Base-by-base conservation (phyloP, 164 flowering plant species). In the Macadamia integrifolia region DNA sequence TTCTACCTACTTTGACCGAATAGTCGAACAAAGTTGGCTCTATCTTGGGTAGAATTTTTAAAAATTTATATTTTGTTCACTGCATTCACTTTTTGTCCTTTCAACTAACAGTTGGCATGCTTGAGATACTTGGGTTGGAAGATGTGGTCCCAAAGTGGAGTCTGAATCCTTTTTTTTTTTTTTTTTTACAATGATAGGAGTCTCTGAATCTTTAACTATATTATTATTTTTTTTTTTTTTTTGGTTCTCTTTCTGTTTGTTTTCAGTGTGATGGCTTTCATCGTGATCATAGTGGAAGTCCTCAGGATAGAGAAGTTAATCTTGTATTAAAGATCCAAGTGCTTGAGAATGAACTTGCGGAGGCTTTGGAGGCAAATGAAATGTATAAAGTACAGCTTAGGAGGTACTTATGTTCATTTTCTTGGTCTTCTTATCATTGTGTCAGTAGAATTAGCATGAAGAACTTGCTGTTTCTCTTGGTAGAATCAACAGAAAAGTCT, bases 301-400 rank as follows among this genome's bases (percentile, higher is more conserved):
- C 71, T 65, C 73, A 29, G 49, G 62, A 52, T 62, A 50, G 17
- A 49, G 75, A 32, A 32, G 69, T 14, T 67, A 83, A 85, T 71
- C 62, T 66, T 66, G 40, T 56, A 6, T 73, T 79, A 15, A 86
- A 79, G 74, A 70, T 86, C 58, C 80, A 77, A 74, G 61, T 69
- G n/a, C 91, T 84, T 58, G 89, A 91, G 79, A 79, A 75, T 68
- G 85, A 89, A 72, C 84, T 85, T 67, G 80, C 87, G 44, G 83
- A 88, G 70, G 86, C 86, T 13, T 59, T 82, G 75, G 90, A 84
- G 60, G 85, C 85, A 61, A 86, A 81, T 66, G 77, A 82, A 58
- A 71, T 52, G 72, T 74, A 86, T 49, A 80, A 81, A 68, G 61
- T 40, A 71, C 91, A 83, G 78, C 80, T 83, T 60, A 74, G 78